Percentiles rank a stretch among this genome's conserved stretches.
Conservation (phyloP, 2,329 filamentous ascomycete species). For the Torrubiella hemipterigena region DNA sequence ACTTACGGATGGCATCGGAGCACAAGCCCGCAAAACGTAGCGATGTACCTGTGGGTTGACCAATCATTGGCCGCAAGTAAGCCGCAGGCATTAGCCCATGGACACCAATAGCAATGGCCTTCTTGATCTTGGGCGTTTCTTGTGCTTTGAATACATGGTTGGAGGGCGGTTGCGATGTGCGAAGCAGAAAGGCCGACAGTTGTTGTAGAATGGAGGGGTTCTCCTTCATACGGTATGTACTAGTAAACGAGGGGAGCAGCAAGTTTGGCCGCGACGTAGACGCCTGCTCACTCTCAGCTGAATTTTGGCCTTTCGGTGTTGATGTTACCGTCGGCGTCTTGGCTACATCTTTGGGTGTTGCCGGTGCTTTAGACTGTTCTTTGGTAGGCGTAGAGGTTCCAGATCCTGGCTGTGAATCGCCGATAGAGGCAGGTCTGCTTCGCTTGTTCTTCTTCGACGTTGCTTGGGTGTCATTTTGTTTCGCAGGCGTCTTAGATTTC, state of each 20-base stretch:
- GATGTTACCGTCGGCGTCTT: conserved; percentile 8
- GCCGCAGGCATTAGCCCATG: conserved; percentile 89
- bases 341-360: conserved; percentile 5
- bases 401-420: conserved; percentile 25
- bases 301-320: conserved; percentile 9
- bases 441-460: conserved; percentile 32
- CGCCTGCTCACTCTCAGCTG: conserved; percentile 28
- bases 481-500: conserved; percentile 17
- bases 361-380: no score
- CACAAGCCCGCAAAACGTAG: conserved; percentile 84
- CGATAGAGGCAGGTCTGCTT: conserved; percentile 33
- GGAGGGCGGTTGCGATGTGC: conserved; percentile 41
- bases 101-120: conserved; percentile 83
- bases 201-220: conserved; percentile 61
- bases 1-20: conserved; percentile 71
- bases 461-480: conserved; percentile 20
- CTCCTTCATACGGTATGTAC: conserved; percentile 55
- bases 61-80: conserved; percentile 78
- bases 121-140: conserved; percentile 61
- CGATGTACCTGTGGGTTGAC: conserved; percentile 90
- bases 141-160: conserved; percentile 63
- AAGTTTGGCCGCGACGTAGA: conserved; percentile 44
- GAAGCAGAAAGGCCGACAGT: conserved; percentile 45
- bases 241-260: conserved; percentile 56
- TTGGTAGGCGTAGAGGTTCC: conserved; percentile 10